Conservation (phyloP, 495 filamentous ascomycete genomes). For the Hypoxylon perforatum region DNA sequence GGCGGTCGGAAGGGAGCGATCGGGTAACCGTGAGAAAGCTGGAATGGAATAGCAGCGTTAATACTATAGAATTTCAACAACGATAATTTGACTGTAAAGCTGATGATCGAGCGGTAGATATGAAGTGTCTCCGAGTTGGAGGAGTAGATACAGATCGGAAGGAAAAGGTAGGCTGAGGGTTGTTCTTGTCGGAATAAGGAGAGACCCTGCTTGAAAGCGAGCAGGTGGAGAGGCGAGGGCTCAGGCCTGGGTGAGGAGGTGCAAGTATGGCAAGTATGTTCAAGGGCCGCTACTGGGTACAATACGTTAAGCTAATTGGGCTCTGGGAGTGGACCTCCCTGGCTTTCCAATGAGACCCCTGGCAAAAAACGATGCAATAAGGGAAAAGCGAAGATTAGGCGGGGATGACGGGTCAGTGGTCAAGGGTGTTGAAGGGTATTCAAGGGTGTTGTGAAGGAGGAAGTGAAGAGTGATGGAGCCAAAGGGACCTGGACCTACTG, state of each 20-base stretch:
- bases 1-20: conserved; percentile 42
- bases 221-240: conserved; percentile 43
- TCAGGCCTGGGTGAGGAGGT: conserved; percentile 41
- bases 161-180: conserved; percentile 12
- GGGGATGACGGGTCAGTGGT: conserved; percentile 34
- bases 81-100: conserved; percentile 18
- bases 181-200: conserved; percentile 40
- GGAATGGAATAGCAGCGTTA: conserved; percentile 14
- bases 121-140: conserved; percentile 23
- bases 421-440: conserved; percentile 23
- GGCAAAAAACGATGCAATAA: conserved; percentile 33
- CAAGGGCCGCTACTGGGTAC: too few relatives aligned
- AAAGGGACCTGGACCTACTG: too few relatives aligned
- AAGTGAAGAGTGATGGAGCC: background rate
- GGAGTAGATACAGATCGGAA: conserved; percentile 22
- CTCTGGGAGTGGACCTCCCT: conserved; percentile 20
- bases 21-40: conserved; percentile 22
- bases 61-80: conserved; percentile 31
- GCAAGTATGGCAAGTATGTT: conserved; percentile 37
- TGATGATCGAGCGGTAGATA: conserved; percentile 11
- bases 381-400: conserved; percentile 40
- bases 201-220: conserved; percentile 45
- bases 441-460: too few relatives aligned
- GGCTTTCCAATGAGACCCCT: conserved; percentile 41
- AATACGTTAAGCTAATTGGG: conserved; percentile 38